A percentile compares a stretch with the other conserved stretches of the same genome.
These are phyloP conservation scores for Mortierella polycephala DNA, from an alignment of 371 early-diverging fungal species.

Conservation along the genomic window DNA sequence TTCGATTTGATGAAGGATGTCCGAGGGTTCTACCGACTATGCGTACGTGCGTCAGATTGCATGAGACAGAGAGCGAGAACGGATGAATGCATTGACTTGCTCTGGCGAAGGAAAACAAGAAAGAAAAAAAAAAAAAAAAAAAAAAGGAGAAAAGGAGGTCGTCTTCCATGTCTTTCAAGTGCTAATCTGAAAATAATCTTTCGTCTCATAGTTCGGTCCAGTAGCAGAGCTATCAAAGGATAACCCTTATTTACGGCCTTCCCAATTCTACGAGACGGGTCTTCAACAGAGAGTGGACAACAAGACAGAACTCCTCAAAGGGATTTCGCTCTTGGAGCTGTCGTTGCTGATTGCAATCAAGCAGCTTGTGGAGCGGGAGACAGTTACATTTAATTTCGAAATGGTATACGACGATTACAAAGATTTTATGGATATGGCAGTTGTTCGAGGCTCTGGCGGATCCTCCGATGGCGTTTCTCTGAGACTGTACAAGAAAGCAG, in stretches of 20 bases:
- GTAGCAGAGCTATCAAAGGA: slow-evolving; percentile 57
- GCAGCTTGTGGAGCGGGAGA: slow-evolving; percentile 72
- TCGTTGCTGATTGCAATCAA: slow-evolving; percentile 85
- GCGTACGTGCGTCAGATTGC: slow-evolving; percentile 59
- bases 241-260: slow-evolving; percentile 58
- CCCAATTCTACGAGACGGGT: slow-evolving; percentile 61
- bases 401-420: slow-evolving; percentile 94
- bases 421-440: slow-evolving; percentile 74
- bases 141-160: not conserved
- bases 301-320: slow-evolving; percentile 73
- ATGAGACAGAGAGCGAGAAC: not conserved
- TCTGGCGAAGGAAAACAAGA: not conserved
- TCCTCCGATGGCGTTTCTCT: slow-evolving; percentile 67
- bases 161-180: not conserved
- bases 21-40: slow-evolving; percentile 67
- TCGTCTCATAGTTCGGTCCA: slow-evolving; percentile 63
- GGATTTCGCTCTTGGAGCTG: slow-evolving; percentile 84
- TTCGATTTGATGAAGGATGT: slow-evolving; percentile 73
- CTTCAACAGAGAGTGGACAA: slow-evolving; percentile 63
- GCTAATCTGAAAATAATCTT: slow-evolving; percentile 2
- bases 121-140: not conserved
- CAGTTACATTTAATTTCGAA: slow-evolving; percentile 87
- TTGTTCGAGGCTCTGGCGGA: slow-evolving; percentile 52
- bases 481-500: slow-evolving; percentile 79
- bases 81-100: not conserved